A percentile compares a stretch with the other conserved stretches of the same genome.
Evolutionary conservation across 2,329 filamentous ascomycete species (phyloP).

Genomic region (Cladosporium sp.): DNA sequence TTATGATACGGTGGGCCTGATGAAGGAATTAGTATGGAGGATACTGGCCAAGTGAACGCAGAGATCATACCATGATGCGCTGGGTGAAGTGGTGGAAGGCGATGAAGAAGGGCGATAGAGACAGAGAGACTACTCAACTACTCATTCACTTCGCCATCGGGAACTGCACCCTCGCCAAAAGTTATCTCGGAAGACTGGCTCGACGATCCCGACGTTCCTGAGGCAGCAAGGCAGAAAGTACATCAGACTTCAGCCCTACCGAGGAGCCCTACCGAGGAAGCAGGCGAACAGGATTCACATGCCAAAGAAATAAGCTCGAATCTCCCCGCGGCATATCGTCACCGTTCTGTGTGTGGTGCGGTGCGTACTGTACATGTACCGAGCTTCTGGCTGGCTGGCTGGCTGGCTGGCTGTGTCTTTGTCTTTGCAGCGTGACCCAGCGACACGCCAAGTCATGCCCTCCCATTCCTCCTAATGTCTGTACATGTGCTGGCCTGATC

Average conservation of each 20-base stretch:
- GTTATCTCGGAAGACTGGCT: constrained; percentile 5
- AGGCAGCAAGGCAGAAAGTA: background rate
- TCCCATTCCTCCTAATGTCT: background rate
- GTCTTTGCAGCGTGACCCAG: constrained; percentile 1
- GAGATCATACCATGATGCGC: constrained; percentile 27
- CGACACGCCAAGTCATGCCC: background rate
- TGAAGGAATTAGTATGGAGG: constrained; percentile 39
- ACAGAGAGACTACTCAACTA: background rate
- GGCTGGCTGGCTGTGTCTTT: background rate
- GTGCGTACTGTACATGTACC: no score
- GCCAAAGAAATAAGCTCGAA: background rate
- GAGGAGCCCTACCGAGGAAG: background rate
- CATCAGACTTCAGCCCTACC: background rate
- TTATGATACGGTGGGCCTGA: constrained; percentile 91
- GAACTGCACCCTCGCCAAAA: background rate
- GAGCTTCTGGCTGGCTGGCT: background rate
- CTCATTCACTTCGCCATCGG: constrained; percentile 6
- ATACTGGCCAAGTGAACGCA: background rate
- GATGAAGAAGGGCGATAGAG: background rate
- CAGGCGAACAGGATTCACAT: background rate
- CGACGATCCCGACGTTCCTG: background rate
- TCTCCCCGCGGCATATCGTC: constrained; percentile 1
- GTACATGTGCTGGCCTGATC: constrained; percentile 13
- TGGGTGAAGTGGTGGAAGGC: constrained; percentile 6
- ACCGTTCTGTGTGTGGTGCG: no score